Evolutionary conservation across 1,284 basidiomycete genomes (phyloP).

Genomic region (Pholiota adiposa): DNA sequence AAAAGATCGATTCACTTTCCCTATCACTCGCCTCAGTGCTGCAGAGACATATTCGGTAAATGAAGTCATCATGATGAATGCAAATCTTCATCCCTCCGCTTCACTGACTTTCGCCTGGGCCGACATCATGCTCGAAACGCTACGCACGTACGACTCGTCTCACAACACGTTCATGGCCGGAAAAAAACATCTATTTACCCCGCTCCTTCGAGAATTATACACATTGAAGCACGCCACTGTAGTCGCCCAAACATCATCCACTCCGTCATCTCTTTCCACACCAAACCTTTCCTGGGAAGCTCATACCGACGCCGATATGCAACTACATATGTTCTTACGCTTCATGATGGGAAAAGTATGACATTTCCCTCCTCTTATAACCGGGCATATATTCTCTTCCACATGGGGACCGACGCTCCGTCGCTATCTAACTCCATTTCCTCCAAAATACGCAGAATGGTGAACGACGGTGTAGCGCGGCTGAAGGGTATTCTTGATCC

Average conservation of each 20-base stretch:
- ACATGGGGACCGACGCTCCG: constrained; percentile 22
- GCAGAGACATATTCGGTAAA: constrained; percentile 29
- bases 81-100: constrained; percentile 21
- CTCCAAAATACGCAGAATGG: constrained; percentile 15
- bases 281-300: constrained; percentile 11
- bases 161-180: constrained; percentile 24
- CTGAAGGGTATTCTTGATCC: constrained; percentile 15
- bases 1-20: constrained; percentile 25
- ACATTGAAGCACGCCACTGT: not conserved
- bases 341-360: constrained; percentile 15
- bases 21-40: constrained; percentile 24
- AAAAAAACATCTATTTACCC: constrained; percentile 19
- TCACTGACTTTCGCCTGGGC: constrained; percentile 26
- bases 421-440: constrained; percentile 22
- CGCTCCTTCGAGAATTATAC: constrained; percentile 19
- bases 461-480: constrained; percentile 8
- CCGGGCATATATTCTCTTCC: constrained; percentile 23
- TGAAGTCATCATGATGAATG: constrained; percentile 27
- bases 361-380: constrained; percentile 25
- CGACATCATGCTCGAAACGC: constrained; percentile 20
- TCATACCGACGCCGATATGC: constrained; percentile 21
- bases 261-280: not conserved
- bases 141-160: constrained; percentile 21
- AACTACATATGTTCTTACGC: constrained; percentile 22
- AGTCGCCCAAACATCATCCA: not conserved